A percentile compares a stretch with the other conserved stretches of the same genome.
These are phyloP conservation scores for Dioszegia hungarica DNA, from an alignment of 768 basidiomycete species.

Conservation along the genomic window DNA sequence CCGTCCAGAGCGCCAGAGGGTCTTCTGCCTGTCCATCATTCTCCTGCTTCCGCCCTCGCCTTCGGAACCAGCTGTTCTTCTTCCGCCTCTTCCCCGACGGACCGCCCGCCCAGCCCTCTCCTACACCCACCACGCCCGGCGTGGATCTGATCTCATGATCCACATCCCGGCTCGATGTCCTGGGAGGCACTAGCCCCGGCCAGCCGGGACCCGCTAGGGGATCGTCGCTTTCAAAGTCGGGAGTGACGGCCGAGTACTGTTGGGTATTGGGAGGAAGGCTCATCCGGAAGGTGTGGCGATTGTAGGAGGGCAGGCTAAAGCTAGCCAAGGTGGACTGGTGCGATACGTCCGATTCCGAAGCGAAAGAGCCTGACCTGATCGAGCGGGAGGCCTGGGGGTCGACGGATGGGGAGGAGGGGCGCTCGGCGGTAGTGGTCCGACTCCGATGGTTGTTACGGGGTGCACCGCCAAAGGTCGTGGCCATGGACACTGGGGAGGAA, in stretches of 20 bases:
- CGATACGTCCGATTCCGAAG: neutral
- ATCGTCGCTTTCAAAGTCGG: neutral
- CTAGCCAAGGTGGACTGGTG: neutral
- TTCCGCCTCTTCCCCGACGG: neutral
- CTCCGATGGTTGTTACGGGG: neutral
- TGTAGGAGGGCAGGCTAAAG: neutral
- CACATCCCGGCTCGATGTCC: neutral
- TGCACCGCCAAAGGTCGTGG: neutral
- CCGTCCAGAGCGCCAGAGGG: slow-evolving; percentile 18
- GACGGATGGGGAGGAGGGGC: neutral
- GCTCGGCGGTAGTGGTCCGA: neutral
- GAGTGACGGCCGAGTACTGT: neutral
- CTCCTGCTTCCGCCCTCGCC: neutral
- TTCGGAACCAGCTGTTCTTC: neutral
- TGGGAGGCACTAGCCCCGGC: neutral
- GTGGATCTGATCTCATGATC: slow-evolving; percentile 16
- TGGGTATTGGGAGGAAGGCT: neutral
- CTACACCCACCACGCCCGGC: slow-evolving; percentile 36
- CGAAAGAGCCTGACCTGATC: neutral
- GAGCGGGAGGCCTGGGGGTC: neutral
- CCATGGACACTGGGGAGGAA: neutral
- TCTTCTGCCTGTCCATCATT: neutral
- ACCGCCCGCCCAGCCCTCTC: slow-evolving; percentile 43
- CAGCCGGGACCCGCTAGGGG: too few species aligned
- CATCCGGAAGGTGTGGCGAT: neutral